Evolutionary conservation across 2,329 filamentous ascomycete genomes (phyloP).

Genomic region (Rosellinia necatrix): DNA sequence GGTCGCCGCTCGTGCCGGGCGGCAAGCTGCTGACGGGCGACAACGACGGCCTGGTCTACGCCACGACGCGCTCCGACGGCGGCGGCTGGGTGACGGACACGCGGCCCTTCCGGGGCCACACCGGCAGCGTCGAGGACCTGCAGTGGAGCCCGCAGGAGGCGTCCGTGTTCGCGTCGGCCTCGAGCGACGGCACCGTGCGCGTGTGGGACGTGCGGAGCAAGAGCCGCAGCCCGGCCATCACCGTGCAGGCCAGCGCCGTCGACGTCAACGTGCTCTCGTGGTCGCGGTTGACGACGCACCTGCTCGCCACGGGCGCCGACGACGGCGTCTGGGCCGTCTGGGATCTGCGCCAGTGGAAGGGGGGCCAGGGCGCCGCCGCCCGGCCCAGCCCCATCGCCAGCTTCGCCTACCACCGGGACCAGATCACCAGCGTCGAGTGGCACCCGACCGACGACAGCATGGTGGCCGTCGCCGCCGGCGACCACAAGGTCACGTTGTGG

Average conservation of each 20-base stretch:
- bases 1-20: slow-evolving; percentile 80
- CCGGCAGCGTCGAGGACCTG: slow-evolving; percentile 85
- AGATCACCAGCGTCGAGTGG: slow-evolving; percentile 96
- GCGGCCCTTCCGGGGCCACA: slow-evolving; percentile 81
- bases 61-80: slow-evolving; percentile 82
- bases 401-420: slow-evolving; percentile 95
- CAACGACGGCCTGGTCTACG: slow-evolving; percentile 85
- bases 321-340: slow-evolving; percentile 94
- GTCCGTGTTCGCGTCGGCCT: slow-evolving; percentile 92
- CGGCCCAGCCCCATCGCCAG: slow-evolving; percentile 83
- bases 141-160: slow-evolving; percentile 95
- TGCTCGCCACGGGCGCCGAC: slow-evolving; percentile 90
- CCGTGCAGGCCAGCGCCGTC: slow-evolving; percentile 78
- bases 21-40: slow-evolving; percentile 93
- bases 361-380: slow-evolving; percentile 57
- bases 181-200: slow-evolving; percentile 91
- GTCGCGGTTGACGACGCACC: slow-evolving; percentile 85
- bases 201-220: slow-evolving; percentile 96
- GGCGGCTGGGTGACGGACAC: slow-evolving; percentile 89
- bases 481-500: slow-evolving; percentile 95
- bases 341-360: slow-evolving; percentile 96
- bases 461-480: slow-evolving; percentile 86
- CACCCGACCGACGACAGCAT: slow-evolving; percentile 97
- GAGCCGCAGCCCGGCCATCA: slow-evolving; percentile 83
- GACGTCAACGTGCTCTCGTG: slow-evolving; percentile 98